Evolutionary conservation across 305 asterid genomes (phyloP).

Genomic region (Ilex paraguariensis): DNA sequence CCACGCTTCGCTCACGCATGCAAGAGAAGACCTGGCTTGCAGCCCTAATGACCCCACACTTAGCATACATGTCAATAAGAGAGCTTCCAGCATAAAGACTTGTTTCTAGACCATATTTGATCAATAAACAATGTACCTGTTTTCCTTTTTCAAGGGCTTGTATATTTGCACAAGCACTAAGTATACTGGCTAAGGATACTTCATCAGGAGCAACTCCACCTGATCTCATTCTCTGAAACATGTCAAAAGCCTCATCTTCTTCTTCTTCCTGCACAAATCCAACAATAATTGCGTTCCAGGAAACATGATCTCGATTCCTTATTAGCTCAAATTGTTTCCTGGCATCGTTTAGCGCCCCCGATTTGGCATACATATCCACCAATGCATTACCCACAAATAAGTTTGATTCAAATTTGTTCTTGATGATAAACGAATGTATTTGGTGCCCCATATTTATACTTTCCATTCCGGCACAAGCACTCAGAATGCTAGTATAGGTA

Average conservation of each 20-base stretch:
- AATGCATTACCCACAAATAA: slow-evolving; percentile 81
- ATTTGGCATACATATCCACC: slow-evolving; percentile 90
- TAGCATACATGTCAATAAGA: slow-evolving; percentile 80
- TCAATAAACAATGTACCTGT: slow-evolving; percentile 61
- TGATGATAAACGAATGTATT: slow-evolving; percentile 60
- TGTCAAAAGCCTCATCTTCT: slow-evolving; percentile 58
- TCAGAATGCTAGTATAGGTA: slow-evolving; percentile 76
- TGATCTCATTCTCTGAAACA: slow-evolving; percentile 57
- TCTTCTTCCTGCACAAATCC: slow-evolving; percentile 73
- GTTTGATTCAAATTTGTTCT: slow-evolving; percentile 51
- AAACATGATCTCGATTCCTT: slow-evolving; percentile 52
- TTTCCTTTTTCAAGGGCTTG: slow-evolving; percentile 51
- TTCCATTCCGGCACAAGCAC: slow-evolving; percentile 71
- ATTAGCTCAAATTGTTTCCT: slow-evolving; percentile 57
- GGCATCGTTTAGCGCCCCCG: slow-evolving; percentile 58
- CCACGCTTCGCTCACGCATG: slow-evolving; percentile 61
- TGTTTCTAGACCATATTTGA: slow-evolving; percentile 67
- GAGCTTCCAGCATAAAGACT: slow-evolving; percentile 71
- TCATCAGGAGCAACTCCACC: slow-evolving; percentile 68
- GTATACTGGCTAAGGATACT: slow-evolving; percentile 75
- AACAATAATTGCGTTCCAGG: slow-evolving; percentile 86
- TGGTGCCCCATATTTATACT: slow-evolving; percentile 48
- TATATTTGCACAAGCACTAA: slow-evolving; percentile 61
- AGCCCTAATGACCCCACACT: slow-evolving; percentile 55
- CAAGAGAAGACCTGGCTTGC: slow-evolving; percentile 52